Percentiles rank a stretch among this genome's conserved stretches.
These are phyloP conservation scores for Alternaria metachromatica DNA, from an alignment of 2,329 filamentous ascomycete genomes.

Conservation along the genomic window DNA sequence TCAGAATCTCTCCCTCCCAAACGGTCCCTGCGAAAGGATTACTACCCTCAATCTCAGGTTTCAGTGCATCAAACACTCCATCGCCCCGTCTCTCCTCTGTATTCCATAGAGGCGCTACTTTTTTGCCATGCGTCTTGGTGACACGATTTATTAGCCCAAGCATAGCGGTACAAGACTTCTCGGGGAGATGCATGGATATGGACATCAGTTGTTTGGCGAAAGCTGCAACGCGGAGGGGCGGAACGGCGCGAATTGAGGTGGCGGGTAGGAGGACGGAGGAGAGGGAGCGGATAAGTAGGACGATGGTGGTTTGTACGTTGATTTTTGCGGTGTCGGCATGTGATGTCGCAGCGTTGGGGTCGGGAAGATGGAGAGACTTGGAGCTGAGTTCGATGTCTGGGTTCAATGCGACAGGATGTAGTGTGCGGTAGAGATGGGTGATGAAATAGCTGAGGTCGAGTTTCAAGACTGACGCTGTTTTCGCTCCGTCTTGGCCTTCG, in stretches of 20 bases:
- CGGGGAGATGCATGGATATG: slow-evolving; percentile 81
- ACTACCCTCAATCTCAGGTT: slow-evolving; percentile 75
- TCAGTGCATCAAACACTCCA: slow-evolving; percentile 78
- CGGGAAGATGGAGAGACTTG: slow-evolving; percentile 73
- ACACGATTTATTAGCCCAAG: slow-evolving; percentile 80
- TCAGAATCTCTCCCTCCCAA: slow-evolving; percentile 91
- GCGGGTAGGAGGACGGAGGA: slow-evolving; percentile 80
- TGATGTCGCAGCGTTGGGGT: slow-evolving; percentile 62
- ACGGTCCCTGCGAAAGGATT: slow-evolving; percentile 90
- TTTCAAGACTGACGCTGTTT: slow-evolving; percentile 79
- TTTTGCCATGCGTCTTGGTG: slow-evolving; percentile 79
- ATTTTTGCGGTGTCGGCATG: slow-evolving; percentile 69
- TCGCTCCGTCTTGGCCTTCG: slow-evolving; percentile 89
- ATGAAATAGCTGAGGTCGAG: slow-evolving; percentile 96
- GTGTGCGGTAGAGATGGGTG: slow-evolving; percentile 86
- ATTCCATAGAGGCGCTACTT: slow-evolving; percentile 87
- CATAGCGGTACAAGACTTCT: slow-evolving; percentile 84
- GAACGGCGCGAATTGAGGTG: slow-evolving; percentile 74
- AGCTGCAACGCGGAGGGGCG: slow-evolving; percentile 84
- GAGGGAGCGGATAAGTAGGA: slow-evolving; percentile 86
- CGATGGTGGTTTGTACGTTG: slow-evolving; percentile 93
- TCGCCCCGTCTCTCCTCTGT: slow-evolving; percentile 94
- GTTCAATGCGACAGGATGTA: slow-evolving; percentile 79
- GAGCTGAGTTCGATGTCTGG: slow-evolving; percentile 84
- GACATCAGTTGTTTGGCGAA: slow-evolving; percentile 93